Evolutionary conservation across 345 rosid species (phyloP).

Genomic region (Eucalyptus erythrocorys): DNA sequence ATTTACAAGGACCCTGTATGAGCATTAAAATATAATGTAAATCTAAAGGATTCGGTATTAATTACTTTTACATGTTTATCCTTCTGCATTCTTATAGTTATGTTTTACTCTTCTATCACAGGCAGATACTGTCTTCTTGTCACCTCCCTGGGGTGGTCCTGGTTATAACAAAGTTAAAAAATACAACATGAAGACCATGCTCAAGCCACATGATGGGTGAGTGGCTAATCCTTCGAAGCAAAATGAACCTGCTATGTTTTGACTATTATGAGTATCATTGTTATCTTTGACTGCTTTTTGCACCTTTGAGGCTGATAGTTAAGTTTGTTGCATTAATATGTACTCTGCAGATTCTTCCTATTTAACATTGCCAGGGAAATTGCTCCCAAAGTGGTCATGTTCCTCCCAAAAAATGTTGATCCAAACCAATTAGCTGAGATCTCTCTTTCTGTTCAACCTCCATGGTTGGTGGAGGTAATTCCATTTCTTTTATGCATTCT

Average conservation of each 20-base stretch:
- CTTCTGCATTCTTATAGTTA: neutral
- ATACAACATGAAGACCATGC: constrained; percentile 74
- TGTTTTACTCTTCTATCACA: constrained; percentile 3
- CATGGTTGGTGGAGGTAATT: constrained; percentile 66
- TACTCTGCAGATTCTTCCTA: constrained; percentile 43
- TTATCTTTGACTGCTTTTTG: neutral
- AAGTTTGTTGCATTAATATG: neutral
- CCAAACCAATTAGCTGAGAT: constrained; percentile 80
- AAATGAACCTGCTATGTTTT: neutral
- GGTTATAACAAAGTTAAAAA: constrained; percentile 50
- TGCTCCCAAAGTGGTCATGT: constrained; percentile 56
- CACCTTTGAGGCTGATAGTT: neutral
- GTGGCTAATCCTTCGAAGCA: neutral
- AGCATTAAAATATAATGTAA: neutral
- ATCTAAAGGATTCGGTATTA: neutral
- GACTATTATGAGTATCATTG: neutral
- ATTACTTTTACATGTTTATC: neutral
- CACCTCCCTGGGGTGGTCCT: constrained; percentile 99
- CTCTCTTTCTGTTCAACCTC: constrained; percentile 44
- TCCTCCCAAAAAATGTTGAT: constrained; percentile 80
- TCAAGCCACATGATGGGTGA: constrained; percentile 85
- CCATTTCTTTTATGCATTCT: neutral
- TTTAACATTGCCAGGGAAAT: constrained; percentile 55
- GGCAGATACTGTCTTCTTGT: constrained; percentile 78
- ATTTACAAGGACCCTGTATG: neutral